These are phyloP conservation scores for Cenchrus purpureus DNA, from an alignment of 176 grass and related monocot genomes.

Conservation along the genomic window DNA sequence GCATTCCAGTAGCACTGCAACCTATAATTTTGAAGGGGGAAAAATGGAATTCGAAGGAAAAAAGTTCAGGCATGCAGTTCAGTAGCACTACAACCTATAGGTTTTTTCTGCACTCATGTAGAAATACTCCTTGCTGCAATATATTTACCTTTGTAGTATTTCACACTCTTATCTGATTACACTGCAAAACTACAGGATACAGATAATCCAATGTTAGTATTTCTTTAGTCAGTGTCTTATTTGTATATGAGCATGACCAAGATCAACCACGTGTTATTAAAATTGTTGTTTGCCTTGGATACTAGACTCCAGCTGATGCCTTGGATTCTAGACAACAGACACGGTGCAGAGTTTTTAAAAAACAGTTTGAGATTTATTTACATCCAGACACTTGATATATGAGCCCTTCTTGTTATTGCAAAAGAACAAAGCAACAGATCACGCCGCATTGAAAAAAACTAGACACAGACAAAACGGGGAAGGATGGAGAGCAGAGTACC, in stretches of 20 bases:
- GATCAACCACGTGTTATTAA: not conserved
- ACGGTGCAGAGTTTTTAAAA: not conserved
- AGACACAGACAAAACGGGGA: not conserved
- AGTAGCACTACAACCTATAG: not conserved
- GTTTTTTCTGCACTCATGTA: not conserved
- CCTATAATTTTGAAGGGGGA: not conserved
- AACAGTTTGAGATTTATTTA: not conserved
- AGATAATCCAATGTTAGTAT: not conserved
- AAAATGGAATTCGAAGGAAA: not conserved
- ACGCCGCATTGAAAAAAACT: not conserved
- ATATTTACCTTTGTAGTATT: not conserved
- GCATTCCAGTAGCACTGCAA: not conserved
- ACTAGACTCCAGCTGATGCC: not conserved
- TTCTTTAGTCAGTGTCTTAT: not conserved
- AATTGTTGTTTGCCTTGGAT: conserved; percentile 12
- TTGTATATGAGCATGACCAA: not conserved
- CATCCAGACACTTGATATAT: not conserved
- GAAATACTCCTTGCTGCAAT: not conserved
- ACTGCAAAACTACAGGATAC: not conserved
- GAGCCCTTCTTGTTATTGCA: conserved; percentile 16
- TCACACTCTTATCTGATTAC: not conserved
- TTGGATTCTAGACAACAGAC: conserved; percentile 15
- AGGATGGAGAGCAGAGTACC: not conserved
- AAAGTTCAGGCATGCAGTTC: not conserved
- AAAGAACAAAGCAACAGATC: conserved; percentile 24